Evolutionary conservation across 2,329 filamentous ascomycete species (phyloP).

Genomic region (Penicillium brevicompactum): DNA sequence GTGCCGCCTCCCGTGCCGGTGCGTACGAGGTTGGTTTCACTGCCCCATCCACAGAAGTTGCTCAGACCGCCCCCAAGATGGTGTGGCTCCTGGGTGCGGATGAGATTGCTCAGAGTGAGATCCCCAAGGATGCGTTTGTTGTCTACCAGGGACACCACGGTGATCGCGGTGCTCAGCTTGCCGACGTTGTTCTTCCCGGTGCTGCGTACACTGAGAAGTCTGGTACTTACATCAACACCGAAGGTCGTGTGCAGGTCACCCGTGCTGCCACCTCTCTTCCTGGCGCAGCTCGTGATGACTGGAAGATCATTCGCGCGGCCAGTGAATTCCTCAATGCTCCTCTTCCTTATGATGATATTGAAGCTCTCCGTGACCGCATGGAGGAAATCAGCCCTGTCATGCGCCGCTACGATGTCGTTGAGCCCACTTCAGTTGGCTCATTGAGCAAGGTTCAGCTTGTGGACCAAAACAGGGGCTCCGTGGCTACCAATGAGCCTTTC

Average conservation of each 20-base stretch:
- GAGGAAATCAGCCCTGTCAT: constrained; percentile 90
- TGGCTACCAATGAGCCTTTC: constrained; percentile 71
- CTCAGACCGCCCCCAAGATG: constrained; percentile 87
- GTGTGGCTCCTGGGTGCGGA: constrained; percentile 96
- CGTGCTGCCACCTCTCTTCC: constrained; percentile 85
- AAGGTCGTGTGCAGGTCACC: constrained; percentile 92
- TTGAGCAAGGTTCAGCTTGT: constrained; percentile 93
- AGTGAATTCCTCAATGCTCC: constrained; percentile 88
- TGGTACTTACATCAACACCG: constrained; percentile 95
- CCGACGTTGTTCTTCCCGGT: constrained; percentile 89
- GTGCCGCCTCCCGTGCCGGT: constrained; percentile 86
- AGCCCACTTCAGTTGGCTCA: constrained; percentile 71
- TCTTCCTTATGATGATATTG: constrained; percentile 90
- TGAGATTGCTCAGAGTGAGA: constrained; percentile 79
- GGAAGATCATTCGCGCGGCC: constrained; percentile 95
- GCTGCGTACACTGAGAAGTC: constrained; percentile 97
- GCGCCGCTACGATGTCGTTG: constrained; percentile 85
- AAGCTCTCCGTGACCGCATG: constrained; percentile 88
- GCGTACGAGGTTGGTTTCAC: constrained; percentile 97
- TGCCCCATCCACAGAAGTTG: constrained; percentile 77
- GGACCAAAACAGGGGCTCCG: constrained; percentile 90
- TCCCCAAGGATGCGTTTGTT: constrained; percentile 94
- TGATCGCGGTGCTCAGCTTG: constrained; percentile 87
- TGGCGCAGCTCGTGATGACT: constrained; percentile 90
- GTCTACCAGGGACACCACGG: constrained; percentile 99